Base-by-base conservation (phyloP, 441 rosid genomes). In the Syzygium syzygioides region DNA sequence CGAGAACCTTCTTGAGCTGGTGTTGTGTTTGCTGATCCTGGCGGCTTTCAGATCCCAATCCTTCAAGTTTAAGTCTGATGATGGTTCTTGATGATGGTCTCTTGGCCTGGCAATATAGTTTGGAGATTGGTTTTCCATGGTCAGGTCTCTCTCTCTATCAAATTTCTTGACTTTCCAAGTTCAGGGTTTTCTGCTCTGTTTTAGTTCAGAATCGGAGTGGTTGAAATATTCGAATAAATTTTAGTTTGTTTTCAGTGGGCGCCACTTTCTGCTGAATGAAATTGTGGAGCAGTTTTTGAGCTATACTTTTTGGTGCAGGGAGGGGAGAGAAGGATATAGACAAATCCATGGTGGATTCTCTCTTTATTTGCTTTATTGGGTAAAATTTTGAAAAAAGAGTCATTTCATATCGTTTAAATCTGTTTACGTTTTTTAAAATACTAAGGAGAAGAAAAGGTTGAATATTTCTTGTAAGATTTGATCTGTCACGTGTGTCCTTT, bases 1-100 rank as follows among this genome's bases (percentile, higher is more conserved):
- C n/a, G 98, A 98, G 89, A 95, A 95, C 89, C 99, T 93, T 92
- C 99, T 93, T 9, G 98, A 98, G 89, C 68, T 93, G 2, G 97
- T 94, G 93, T 93, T 95, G 60, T 95, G 97, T 2, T 96, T 93
- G 92, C 92, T 89, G 88, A 94, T 86, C 41, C 76, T 79, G 88
- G 95, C 91, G 85, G 97, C 93, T 91, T 93, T 94, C 50, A 93
- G 86, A 87, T 90, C 94, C 99, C 99, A 96, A 85, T 97, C 98
- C 91, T 92, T 93, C 79, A 93, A 55, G 87, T 92, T 95, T 87
- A 95, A 93, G 62, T 94, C 96, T 25, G 90, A 79, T 20, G 90
- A 71, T 9, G 76, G 60, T 86, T 94, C 94, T n/a, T 71, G 80
- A 20, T 37, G 80, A 20, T 71, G 50, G 50, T 93, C 95, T 60